Base-by-base conservation (phyloP, 345 rosid species). In the Streptanthus diversifolius region DNA sequence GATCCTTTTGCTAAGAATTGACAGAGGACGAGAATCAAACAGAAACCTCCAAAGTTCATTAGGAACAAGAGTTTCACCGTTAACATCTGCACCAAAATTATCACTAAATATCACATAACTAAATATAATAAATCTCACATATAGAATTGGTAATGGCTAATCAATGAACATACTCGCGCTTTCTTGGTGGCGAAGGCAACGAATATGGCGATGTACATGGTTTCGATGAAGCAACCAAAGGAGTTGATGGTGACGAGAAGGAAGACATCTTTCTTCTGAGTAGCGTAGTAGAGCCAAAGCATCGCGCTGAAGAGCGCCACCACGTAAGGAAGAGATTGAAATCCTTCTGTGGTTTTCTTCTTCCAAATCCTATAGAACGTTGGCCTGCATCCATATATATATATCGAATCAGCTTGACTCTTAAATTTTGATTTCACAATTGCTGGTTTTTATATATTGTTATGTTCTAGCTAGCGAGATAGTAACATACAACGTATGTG, bases 321-420 rank as follows among this genome's bases (percentile, higher is more conserved):
- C 60, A 82, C 72, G 47, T 88, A 90, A 0, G 96, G 96, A 43
- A 86, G 49, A 45, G 91, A 85, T 27, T 86, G 87, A 58, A 88
- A 90, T 22, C 83, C 96, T 83, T 90, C 87, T 3, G 91, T 86
- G n/a, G 88, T 83, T 80, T 90, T 90, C 78, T 83, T 85, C 86
- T 82, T 90, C 58, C 74, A 77, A 5, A 90, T 77, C 74, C 86
- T 81, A 21, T 75, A 64, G 66, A 88, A 88, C 9, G 96, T 88
- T 71, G 96, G 88, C 56, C 96, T 90, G 70, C 53, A 51, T 48
- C 33, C 65, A 64, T 22, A n/a, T n/a, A n/a, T n/a, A n/a, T n/a
- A n/a, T n/a, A 70, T 53, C 2, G 37, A 37, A 64, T 3, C 17
- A 33, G 21, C 47, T 1, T 68, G 19, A 2, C 1, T 15, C 15